Evolutionary conservation across 2,329 filamentous ascomycete genomes (phyloP).

Genomic region (Ceratocystis variospora): DNA sequence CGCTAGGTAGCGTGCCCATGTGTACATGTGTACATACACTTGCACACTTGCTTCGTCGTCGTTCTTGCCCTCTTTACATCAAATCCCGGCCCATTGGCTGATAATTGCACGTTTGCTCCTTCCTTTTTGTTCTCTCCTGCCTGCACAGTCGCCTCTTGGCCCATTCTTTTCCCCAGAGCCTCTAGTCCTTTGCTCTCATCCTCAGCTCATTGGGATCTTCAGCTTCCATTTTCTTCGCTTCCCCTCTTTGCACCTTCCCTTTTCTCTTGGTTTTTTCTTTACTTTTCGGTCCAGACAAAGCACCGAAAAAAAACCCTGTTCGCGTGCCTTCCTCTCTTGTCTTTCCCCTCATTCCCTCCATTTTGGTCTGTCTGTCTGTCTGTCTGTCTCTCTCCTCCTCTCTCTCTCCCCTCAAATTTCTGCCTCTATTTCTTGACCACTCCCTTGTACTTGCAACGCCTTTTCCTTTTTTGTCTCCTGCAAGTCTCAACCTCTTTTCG

Average conservation of each 20-base stretch:
- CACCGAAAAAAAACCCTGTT: background rate
- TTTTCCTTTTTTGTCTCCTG: background rate
- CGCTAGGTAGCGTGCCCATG: background rate
- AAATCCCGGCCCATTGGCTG: background rate
- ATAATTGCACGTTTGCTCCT: background rate
- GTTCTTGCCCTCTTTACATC: background rate
- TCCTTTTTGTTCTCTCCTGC: background rate
- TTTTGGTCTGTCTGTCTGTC: background rate
- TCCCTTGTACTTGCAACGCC: background rate
- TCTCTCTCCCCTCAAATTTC: conserved; percentile 1
- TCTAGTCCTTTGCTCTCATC: background rate
- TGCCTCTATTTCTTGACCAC: background rate
- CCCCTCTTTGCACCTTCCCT: conserved; percentile 3
- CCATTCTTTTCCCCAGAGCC: background rate
- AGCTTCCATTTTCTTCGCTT: background rate
- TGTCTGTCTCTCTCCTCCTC: background rate
- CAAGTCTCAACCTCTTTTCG: conserved; percentile 8
- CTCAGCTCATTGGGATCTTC: background rate
- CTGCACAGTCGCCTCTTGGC: background rate
- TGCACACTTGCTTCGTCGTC: background rate
- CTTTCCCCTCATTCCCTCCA: background rate
- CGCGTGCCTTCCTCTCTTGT: background rate
- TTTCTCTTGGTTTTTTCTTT: background rate
- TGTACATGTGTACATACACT: background rate
- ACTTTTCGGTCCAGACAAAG: background rate